phyloP scores from a whole-genome alignment of 129 eudicot genomes.

The Flaveria brownii region DNA sequence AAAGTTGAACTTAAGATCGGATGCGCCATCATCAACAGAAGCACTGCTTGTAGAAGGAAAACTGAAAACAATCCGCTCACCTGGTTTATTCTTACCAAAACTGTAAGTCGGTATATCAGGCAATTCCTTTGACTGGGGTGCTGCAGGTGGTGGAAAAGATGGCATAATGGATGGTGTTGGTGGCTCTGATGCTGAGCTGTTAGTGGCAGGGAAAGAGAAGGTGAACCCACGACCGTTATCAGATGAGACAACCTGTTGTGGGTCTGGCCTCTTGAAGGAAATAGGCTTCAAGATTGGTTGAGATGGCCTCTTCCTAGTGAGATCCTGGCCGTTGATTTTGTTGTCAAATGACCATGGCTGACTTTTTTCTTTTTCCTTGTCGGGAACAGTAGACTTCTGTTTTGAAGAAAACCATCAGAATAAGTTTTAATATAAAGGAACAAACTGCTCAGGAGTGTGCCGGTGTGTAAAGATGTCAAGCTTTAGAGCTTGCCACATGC shows the following conservation, averaged over 20 bases:
- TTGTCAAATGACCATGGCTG: conserved; percentile 36
- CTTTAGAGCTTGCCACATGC: neutral
- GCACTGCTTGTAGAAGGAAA: conserved; percentile 68
- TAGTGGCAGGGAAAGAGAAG: conserved; percentile 63
- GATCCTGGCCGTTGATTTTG: conserved; percentile 42
- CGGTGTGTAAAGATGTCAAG: neutral
- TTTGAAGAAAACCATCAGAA: conserved; percentile 28
- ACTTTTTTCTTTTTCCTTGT: conserved; percentile 32
- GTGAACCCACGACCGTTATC: conserved; percentile 61
- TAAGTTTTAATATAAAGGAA: neutral
- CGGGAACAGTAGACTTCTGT: conserved; percentile 26
- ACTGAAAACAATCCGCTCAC: conserved; percentile 57
- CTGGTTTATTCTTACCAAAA: conserved; percentile 57
- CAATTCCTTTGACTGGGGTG: conserved; percentile 38
- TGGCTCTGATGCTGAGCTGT: conserved; percentile 63
- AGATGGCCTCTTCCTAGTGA: conserved; percentile 37
- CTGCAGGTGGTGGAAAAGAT: conserved; percentile 33
- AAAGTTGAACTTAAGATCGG: conserved; percentile 70
- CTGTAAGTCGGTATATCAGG: conserved; percentile 51
- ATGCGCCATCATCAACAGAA: conserved; percentile 35
- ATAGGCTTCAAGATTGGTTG: conserved; percentile 61
- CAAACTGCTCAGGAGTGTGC: neutral
- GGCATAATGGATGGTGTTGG: conserved; percentile 90
- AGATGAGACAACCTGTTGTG: conserved; percentile 39
- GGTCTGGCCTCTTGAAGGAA: conserved; percentile 48